A percentile compares a stretch with the other conserved stretches of the same genome.
These are phyloP conservation scores for Mortierella alpina DNA, from an alignment of 192 early-diverging fungal genomes.

Conservation along the genomic window DNA sequence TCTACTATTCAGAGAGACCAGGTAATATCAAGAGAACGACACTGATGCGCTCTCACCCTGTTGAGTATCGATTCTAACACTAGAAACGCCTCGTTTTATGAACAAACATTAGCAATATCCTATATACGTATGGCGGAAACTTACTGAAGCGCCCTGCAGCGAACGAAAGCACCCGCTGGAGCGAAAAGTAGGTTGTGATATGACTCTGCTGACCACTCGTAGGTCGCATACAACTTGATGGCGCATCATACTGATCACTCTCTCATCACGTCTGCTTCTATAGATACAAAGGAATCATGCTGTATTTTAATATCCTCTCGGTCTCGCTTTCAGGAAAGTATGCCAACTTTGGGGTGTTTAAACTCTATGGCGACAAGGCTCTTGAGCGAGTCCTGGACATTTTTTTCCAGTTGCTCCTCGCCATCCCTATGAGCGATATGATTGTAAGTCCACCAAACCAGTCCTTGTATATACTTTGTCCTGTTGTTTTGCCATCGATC, in stretches of 20 bases:
- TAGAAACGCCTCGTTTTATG: not conserved
- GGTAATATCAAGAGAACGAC: constrained; percentile 57
- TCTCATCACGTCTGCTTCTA: not conserved
- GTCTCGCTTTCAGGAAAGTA: constrained; percentile 83
- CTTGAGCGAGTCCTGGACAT: constrained; percentile 74
- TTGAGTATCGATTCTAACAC: not conserved
- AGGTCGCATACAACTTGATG: not conserved
- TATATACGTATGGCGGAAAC: constrained; percentile 27
- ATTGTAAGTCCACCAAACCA: constrained; percentile 57
- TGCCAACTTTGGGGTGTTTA: constrained; percentile 91
- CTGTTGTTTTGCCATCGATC: not conserved
- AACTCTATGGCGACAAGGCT: constrained; percentile 85
- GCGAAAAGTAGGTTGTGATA: constrained; percentile 30
- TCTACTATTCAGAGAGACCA: constrained; percentile 90
- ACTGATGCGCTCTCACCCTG: not conserved
- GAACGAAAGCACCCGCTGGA: constrained; percentile 21
- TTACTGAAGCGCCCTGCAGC: constrained; percentile 17
- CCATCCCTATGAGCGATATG: constrained; percentile 79
- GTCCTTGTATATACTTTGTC: not conserved
- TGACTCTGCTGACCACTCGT: not conserved
- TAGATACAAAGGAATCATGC: constrained; percentile 81
- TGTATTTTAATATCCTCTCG: constrained; percentile 80
- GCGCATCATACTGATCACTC: not conserved
- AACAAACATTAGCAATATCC: constrained; percentile 15
- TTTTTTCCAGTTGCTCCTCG: constrained; percentile 76